A percentile compares a stretch with the other conserved stretches of the same genome.
These are phyloP conservation scores for Aphanomyces cochlioides DNA, from an alignment of 352 stramenopile species.

Conservation along the genomic window DNA sequence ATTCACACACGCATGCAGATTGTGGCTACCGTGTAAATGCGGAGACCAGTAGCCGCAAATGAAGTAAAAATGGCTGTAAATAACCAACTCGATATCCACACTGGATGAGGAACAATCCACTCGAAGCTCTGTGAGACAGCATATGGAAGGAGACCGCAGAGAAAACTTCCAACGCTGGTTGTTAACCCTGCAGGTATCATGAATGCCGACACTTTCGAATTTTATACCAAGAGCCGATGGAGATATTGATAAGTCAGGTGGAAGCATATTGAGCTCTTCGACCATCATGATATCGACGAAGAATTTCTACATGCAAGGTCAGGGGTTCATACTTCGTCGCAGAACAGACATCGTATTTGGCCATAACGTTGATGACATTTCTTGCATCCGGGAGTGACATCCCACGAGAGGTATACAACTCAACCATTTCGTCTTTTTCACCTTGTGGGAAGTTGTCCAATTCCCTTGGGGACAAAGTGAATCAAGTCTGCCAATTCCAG, in stretches of 20 bases:
- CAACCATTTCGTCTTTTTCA: slow-evolving; percentile 30
- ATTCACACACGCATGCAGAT: background rate
- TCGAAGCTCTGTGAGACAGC: background rate
- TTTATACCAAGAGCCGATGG: background rate
- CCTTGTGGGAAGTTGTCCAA: slow-evolving; percentile 29
- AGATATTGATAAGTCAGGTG: background rate
- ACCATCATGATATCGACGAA: slow-evolving; percentile 32
- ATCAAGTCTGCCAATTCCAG: background rate
- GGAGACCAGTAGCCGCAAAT: background rate
- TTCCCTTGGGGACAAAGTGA: slow-evolving; percentile 7
- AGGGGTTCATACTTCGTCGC: background rate
- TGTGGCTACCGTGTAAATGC: slow-evolving; percentile 25
- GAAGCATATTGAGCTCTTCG: slow-evolving; percentile 22
- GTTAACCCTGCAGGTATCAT: slow-evolving; percentile 7
- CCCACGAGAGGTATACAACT: slow-evolving; percentile 20
- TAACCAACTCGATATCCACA: background rate
- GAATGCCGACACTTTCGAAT: background rate
- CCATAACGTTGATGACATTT: slow-evolving; percentile 25
- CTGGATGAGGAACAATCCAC: background rate
- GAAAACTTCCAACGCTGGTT: slow-evolving; percentile 6
- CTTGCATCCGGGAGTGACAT: slow-evolving; percentile 19
- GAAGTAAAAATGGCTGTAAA: background rate
- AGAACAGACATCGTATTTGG: slow-evolving; percentile 18
- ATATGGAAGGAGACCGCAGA: slow-evolving; percentile 10
- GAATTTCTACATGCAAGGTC: slow-evolving; percentile 6